phyloP scores from a whole-genome alignment of 1,139 yeast species.

The Taiozyma sp. region DNA sequence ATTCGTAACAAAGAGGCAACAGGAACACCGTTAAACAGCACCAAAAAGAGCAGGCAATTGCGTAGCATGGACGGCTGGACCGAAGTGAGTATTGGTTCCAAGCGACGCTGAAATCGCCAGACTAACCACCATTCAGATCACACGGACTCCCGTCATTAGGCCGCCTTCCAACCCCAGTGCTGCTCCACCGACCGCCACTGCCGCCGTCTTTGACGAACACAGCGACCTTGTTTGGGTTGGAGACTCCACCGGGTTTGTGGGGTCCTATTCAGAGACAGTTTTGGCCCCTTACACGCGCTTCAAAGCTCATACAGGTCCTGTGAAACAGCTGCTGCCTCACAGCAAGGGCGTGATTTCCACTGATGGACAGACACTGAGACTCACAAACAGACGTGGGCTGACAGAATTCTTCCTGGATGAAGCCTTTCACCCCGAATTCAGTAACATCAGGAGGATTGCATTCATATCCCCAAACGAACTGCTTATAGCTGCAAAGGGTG shows the following conservation, averaged over 20 bases:
- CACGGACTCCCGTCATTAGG: constrained; percentile 19
- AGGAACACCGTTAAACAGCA: not conserved
- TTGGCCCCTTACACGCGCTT: constrained; percentile 45
- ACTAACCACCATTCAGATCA: constrained; percentile 6
- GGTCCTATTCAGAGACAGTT: constrained; percentile 40
- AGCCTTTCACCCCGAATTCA: constrained; percentile 29
- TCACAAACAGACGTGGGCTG: constrained; percentile 57
- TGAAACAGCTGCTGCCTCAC: constrained; percentile 48
- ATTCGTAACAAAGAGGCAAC: not conserved
- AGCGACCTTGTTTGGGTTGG: constrained; percentile 86
- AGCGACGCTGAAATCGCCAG: not conserved
- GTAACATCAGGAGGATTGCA: constrained; percentile 30
- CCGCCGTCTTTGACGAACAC: constrained; percentile 54
- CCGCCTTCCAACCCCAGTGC: constrained; percentile 15
- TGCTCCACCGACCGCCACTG: constrained; percentile 12
- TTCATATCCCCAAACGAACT: constrained; percentile 33
- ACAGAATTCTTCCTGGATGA: constrained; percentile 35
- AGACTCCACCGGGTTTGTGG: constrained; percentile 46
- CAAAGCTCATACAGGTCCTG: constrained; percentile 41
- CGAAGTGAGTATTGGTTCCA: constrained; percentile 13
- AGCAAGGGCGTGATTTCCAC: constrained; percentile 56
- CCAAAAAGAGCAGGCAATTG: not conserved
- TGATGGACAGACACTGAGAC: constrained; percentile 46
- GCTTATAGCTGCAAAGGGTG: constrained; percentile 27
- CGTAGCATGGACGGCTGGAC: constrained; percentile 21